Conservation (phyloP, 805 yeast genomes). For the Wickerhamiella sergipiensis region DNA sequence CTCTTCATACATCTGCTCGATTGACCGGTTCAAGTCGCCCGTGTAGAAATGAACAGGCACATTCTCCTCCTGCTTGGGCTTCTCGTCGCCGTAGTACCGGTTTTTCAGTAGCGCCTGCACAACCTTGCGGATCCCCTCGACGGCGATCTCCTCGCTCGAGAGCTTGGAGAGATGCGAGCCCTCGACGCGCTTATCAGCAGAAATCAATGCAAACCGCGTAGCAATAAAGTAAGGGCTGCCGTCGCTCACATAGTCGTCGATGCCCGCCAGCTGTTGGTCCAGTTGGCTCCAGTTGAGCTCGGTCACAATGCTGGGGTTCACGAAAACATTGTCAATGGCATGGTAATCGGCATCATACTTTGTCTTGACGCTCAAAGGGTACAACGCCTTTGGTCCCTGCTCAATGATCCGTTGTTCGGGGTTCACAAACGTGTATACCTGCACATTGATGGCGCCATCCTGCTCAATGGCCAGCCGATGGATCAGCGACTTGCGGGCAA, state of each 20-base stretch:
- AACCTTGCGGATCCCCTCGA: constrained; percentile 55
- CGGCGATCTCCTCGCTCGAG: constrained; percentile 71
- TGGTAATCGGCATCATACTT: constrained; percentile 59
- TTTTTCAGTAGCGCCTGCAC: constrained; percentile 12
- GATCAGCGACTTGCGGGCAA: constrained; percentile 69
- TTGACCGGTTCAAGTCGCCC: constrained; percentile 59
- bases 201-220: constrained; percentile 74
- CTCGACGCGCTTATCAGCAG: constrained; percentile 48
- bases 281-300: constrained; percentile 72
- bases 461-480: constrained; percentile 69
- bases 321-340: constrained; percentile 41
- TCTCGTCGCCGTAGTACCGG: constrained; percentile 8
- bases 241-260: constrained; percentile 50
- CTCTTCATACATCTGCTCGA: constrained; percentile 39
- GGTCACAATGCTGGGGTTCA: constrained; percentile 23
- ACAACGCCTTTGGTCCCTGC: constrained; percentile 25
- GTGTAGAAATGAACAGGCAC: constrained; percentile 54
- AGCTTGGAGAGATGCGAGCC: constrained; percentile 44
- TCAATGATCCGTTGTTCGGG: constrained; percentile 5
- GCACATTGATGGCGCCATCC: constrained; percentile 64
- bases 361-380: constrained; percentile 40
- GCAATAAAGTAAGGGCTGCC: constrained; percentile 39
- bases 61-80: background rate
- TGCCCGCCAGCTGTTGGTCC: constrained; percentile 88
- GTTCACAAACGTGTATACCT: constrained; percentile 37